A percentile compares a stretch with the other conserved stretches of the same genome.
Evolutionary conservation across 345 rosid species (phyloP).

Genomic region (Dipteronia sinensis): DNA sequence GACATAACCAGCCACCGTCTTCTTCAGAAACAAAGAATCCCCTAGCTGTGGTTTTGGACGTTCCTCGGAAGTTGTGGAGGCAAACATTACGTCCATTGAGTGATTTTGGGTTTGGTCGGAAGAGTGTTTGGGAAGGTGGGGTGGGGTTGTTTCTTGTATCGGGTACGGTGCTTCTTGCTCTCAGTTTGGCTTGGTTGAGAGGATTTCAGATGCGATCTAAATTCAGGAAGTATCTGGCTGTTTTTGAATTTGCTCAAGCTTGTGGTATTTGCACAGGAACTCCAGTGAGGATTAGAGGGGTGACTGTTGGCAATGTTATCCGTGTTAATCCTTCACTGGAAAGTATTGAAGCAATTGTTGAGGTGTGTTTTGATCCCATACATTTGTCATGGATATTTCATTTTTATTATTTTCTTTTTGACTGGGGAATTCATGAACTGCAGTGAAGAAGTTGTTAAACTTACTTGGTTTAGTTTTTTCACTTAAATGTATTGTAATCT

Average conservation of each 20-base stretch:
- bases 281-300: conserved; percentile 96
- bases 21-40: conserved; percentile 52
- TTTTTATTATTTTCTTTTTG: not conserved
- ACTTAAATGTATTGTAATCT: not conserved
- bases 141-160: conserved; percentile 95
- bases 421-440: not conserved
- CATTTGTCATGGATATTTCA: conserved; percentile 14
- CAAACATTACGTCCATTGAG: conserved; percentile 77
- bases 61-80: conserved; percentile 74
- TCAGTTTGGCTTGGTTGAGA: conserved; percentile 89
- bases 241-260: conserved; percentile 83
- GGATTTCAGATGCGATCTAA: conserved; percentile 79
- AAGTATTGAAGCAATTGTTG: conserved; percentile 90
- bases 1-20: conserved; percentile 48
- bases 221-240: conserved; percentile 84
- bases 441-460: not conserved
- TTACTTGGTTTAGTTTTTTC: conserved; percentile 13
- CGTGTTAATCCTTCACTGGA: conserved; percentile 88
- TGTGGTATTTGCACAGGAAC: conserved; percentile 91
- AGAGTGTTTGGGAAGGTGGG: conserved; percentile 98
- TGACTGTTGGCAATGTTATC: conserved; percentile 83
- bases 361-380: conserved; percentile 50
- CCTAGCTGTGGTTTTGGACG: conserved; percentile 63
- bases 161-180: conserved; percentile 79
- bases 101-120: conserved; percentile 91